phyloP scores from a whole-genome alignment of 306 rosid genomes.

The Quercus glauca region DNA sequence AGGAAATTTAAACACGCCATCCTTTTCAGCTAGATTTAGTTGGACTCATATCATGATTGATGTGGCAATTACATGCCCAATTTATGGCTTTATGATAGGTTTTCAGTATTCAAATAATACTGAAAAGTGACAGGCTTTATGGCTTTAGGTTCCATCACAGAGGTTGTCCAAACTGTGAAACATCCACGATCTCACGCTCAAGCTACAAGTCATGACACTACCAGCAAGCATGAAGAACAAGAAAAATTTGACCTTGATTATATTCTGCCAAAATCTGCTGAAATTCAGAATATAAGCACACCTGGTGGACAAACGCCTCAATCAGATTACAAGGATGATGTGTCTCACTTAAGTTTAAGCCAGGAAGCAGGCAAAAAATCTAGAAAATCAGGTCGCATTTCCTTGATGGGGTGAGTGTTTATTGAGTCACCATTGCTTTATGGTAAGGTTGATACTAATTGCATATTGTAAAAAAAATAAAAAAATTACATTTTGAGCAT shows the following conservation, averaged over 20 bases:
- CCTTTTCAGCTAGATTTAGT: too few relatives aligned
- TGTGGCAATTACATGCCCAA: too few relatives aligned
- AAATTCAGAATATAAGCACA: constrained; percentile 32
- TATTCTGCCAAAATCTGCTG: constrained; percentile 56
- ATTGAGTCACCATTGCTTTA: constrained; percentile 9
- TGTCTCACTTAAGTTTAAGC: constrained; percentile 31
- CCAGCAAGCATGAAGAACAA: constrained; percentile 43
- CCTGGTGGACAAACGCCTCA: constrained; percentile 42
- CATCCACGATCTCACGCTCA: constrained; percentile 49
- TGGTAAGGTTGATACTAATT: not conserved
- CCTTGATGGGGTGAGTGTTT: constrained; percentile 51
- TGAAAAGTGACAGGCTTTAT: too few relatives aligned
- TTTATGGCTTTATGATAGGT: too few relatives aligned
- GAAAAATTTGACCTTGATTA: constrained; percentile 48
- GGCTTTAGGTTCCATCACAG: constrained; percentile 73
- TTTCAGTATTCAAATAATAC: too few relatives aligned
- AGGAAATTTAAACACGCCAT: too few relatives aligned
- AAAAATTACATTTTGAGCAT: not conserved
- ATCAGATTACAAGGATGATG: constrained; percentile 25
- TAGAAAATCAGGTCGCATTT: constrained; percentile 41
- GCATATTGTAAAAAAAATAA: not conserved
- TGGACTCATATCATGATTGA: too few relatives aligned
- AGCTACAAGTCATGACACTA: constrained; percentile 30
- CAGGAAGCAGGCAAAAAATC: constrained; percentile 37
- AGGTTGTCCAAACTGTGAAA: constrained; percentile 82